phyloP scores from a whole-genome alignment of 441 rosid genomes.

The Pelargonium australe region DNA sequence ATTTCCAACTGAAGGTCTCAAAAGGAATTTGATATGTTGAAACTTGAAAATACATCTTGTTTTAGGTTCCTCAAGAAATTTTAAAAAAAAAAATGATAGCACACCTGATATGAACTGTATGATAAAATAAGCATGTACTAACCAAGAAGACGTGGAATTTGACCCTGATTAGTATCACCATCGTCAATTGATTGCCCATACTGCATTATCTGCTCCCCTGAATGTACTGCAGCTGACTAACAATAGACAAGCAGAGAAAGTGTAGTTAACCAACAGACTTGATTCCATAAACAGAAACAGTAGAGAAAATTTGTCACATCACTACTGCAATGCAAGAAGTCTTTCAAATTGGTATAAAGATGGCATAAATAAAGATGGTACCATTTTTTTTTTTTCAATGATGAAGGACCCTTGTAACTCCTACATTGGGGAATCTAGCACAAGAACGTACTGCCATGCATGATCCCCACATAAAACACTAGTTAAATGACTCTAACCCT shows the following conservation, averaged over 20 bases:
- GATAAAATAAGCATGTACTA: slow-evolving; percentile 12
- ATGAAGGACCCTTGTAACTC: not conserved
- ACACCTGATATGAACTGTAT: slow-evolving; percentile 7
- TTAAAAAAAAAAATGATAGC: too few relatives aligned
- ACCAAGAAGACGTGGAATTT: slow-evolving; percentile 89
- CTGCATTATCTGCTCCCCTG: slow-evolving; percentile 73
- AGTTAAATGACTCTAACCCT: not conserved
- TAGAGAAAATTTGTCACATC: too few relatives aligned
- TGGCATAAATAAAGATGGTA: too few relatives aligned
- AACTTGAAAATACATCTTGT: too few relatives aligned
- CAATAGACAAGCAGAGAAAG: slow-evolving; percentile 2
- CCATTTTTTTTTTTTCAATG: not conserved
- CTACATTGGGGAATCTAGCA: not conserved
- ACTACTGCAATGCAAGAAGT: not conserved
- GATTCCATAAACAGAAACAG: too few relatives aligned
- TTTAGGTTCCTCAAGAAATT: too few relatives aligned
- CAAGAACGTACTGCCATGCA: not conserved
- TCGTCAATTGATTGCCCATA: slow-evolving; percentile 74
- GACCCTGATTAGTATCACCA: slow-evolving; percentile 44
- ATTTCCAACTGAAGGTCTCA: too few relatives aligned
- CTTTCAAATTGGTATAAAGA: not conserved
- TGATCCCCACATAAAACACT: not conserved
- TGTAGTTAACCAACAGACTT: too few relatives aligned
- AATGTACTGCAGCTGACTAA: slow-evolving; percentile 68
- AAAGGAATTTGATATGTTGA: too few relatives aligned